Evolutionary conservation across 306 rosid species (phyloP), one percentile per base, ranked within the genome.

Genomic region (Nissolia schottii): DNA sequence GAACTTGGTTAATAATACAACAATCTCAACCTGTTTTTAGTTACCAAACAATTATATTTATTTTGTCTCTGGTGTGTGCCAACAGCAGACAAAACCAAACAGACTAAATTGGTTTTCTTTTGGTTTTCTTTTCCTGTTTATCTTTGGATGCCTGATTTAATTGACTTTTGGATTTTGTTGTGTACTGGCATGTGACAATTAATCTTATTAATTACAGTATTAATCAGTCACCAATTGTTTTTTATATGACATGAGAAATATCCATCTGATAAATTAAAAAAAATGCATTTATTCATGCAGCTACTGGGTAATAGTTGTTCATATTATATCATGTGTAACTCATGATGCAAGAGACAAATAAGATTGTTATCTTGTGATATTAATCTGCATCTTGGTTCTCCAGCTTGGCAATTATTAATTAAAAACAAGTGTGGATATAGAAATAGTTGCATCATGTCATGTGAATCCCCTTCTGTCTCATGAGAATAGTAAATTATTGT

Each of bases 1-100:
- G 76, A 77, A 79, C 71, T 29, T 58, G 66, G 79, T 74, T 54
- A 51, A 64, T 66, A 71, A 82, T 58, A 76, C 84, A 81, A 76
- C 84, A 81, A 64, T 76, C 75, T 73, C 32, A 48, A 75, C 61
- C 68, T 81, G 23, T 64, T 53, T 60, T 25, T 18, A 3, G 5
- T 5, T 9, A 37, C 85, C 78, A 51, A 73, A 83, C 66, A 31
- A 70, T 80, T 18, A 54, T 70, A 35, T 45, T 2, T 45, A 31
- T 67, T 64, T 67, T 72, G 77, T 85, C 85, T 46, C 40, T 38
- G 43, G 50, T 54, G 25, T 73, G 27, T 64, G 77, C 81, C 73
- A 68, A 22, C 64, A 70, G 6, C 59, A 34, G 28, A 5, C 70
- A 75, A 45, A 40, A 22, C 43, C 53, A 40, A n/a, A 63, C 54